Conservation (phyloP, 2,329 filamentous ascomycete species). For the Xylogone sp. region DNA sequence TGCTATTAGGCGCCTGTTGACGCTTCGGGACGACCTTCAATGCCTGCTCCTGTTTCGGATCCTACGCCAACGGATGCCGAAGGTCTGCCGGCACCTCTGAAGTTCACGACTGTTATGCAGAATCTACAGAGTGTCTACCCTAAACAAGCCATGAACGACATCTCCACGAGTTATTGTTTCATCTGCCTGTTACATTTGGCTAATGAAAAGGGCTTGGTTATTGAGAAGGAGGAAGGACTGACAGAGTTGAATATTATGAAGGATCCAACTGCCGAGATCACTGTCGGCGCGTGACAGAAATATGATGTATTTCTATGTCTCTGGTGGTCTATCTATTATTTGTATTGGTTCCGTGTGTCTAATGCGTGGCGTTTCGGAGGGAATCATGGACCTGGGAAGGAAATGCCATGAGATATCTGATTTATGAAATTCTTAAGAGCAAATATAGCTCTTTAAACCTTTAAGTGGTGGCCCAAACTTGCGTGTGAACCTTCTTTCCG, state of each 20-base stretch:
- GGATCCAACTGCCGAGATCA: slow-evolving; percentile 57
- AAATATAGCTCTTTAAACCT: too few relatives aligned
- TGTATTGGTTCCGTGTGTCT: not conserved
- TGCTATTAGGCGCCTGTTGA: slow-evolving; percentile 18
- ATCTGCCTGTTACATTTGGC: slow-evolving; percentile 75
- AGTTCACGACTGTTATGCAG: slow-evolving; percentile 92
- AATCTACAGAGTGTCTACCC: slow-evolving; percentile 82
- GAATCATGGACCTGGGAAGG: not conserved
- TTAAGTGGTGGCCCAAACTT: too few relatives aligned
- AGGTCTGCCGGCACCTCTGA: slow-evolving; percentile 51
- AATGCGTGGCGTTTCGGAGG: not conserved
- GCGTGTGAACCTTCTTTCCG: too few relatives aligned
- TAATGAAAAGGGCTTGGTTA: slow-evolving; percentile 70
- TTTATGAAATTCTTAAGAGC: not conserved
- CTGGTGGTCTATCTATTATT: not conserved
- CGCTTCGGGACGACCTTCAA: slow-evolving; percentile 26
- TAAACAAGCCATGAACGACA: slow-evolving; percentile 82
- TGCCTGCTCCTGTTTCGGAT: slow-evolving; percentile 25
- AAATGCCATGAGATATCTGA: not conserved
- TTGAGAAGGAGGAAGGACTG: slow-evolving; percentile 48
- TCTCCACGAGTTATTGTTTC: slow-evolving; percentile 90
- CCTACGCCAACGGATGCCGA: slow-evolving; percentile 23
- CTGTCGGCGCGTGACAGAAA: slow-evolving; percentile 22
- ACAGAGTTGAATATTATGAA: slow-evolving; percentile 58
- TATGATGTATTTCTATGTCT: not conserved